Percentiles rank a stretch among this genome's conserved stretches.
phyloP scores from a whole-genome alignment of 805 yeast species.

The Teunomyces atbi region DNA sequence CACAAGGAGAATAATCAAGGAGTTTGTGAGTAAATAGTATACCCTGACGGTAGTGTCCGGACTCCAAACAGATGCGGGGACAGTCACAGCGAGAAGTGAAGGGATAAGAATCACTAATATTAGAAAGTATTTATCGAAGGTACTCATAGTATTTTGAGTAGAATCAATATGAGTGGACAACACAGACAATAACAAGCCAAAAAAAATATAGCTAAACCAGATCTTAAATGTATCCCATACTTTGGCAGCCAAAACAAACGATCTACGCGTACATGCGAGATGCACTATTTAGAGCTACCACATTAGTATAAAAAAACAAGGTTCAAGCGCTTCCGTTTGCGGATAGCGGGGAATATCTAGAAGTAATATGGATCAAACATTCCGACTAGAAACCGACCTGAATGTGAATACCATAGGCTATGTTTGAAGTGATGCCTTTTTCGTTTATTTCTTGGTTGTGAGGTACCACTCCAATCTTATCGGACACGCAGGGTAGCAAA shows the following conservation, averaged over 20 bases:
- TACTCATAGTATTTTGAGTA: neutral
- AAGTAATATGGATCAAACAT: neutral
- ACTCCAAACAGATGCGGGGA: slow-evolving; percentile 16
- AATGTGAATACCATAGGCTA: too few relatives aligned
- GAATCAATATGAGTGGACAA: neutral
- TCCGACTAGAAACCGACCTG: neutral
- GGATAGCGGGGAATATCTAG: neutral
- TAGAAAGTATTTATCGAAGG: slow-evolving; percentile 1
- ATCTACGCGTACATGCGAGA: neutral
- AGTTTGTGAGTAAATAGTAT: slow-evolving; percentile 29
- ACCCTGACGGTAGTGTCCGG: slow-evolving; percentile 14
- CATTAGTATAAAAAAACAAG: neutral
- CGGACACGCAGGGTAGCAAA: neutral
- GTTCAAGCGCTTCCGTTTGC: neutral
- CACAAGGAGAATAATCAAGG: slow-evolving; percentile 28
- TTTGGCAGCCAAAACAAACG: slow-evolving; percentile 4
- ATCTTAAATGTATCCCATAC: neutral
- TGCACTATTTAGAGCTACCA: neutral
- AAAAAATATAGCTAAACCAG: neutral
- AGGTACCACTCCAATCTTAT: neutral
- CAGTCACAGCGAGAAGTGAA: slow-evolving; percentile 22
- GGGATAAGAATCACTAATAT: slow-evolving; percentile 17
- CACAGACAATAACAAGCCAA: neutral
- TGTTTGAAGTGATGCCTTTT: too few relatives aligned
- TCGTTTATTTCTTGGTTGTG: neutral